A percentile compares a stretch with the other conserved stretches of the same genome.
phyloP scores from a whole-genome alignment of 208 protist genomes.

The Trypanosoma caninum region DNA sequence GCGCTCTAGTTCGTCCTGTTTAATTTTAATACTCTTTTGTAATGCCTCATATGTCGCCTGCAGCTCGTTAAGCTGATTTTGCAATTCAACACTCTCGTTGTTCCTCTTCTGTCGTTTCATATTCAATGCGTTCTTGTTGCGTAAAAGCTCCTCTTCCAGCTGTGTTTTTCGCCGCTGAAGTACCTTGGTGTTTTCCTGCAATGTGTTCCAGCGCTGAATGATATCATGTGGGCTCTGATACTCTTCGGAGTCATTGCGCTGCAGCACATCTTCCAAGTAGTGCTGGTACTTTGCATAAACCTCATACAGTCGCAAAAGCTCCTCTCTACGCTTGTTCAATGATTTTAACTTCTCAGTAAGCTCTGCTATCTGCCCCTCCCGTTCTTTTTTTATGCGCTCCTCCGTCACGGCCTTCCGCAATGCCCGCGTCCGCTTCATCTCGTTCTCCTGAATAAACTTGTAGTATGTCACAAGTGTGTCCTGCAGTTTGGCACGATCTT shows the following conservation, averaged over 20 bases:
- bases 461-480: conserved; percentile 92
- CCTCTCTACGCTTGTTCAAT: conserved; percentile 59
- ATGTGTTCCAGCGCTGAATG: conserved; percentile 87
- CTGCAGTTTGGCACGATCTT: conserved; percentile 79
- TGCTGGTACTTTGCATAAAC: conserved; percentile 80
- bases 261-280: conserved; percentile 89
- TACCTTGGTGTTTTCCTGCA: conserved; percentile 90
- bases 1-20: conserved; percentile 88
- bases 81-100: conserved; percentile 84
- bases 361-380: conserved; percentile 75
- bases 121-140: conserved; percentile 83
- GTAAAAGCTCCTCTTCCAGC: conserved; percentile 86
- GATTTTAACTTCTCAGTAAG: conserved; percentile 49
- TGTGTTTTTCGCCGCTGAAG: conserved; percentile 89
- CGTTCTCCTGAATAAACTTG: conserved; percentile 94
- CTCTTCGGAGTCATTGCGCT: conserved; percentile 88
- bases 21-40: conserved; percentile 86
- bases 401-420: conserved; percentile 85
- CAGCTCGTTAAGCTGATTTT: conserved; percentile 88
- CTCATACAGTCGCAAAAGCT: conserved; percentile 52
- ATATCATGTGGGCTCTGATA: conserved; percentile 90
- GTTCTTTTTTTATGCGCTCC: conserved; percentile 80
- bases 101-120: conserved; percentile 74
- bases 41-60: conserved; percentile 80
- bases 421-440: conserved; percentile 87